phyloP scores from a whole-genome alignment of 1,284 basidiomycete species.

The Heterobasidion irregulare region DNA sequence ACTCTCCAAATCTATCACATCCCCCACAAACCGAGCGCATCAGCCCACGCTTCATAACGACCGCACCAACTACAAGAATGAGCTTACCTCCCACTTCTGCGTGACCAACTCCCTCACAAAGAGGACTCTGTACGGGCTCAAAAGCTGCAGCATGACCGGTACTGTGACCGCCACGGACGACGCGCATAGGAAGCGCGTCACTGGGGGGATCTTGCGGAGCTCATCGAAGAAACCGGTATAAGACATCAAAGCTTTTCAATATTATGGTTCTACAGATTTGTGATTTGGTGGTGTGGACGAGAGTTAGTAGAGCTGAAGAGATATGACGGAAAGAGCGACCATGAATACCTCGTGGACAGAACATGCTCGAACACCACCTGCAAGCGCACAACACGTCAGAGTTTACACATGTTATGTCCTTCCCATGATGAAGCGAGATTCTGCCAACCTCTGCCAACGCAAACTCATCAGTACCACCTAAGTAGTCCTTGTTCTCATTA shows the following conservation, averaged over 20 bases:
- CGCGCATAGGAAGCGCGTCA: constrained; percentile 66
- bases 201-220: constrained; percentile 77
- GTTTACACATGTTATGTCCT: too few species aligned
- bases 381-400: too few species aligned
- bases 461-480: too few species aligned
- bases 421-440: too few species aligned
- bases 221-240: constrained; percentile 33
- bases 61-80: not conserved
- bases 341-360: too few species aligned
- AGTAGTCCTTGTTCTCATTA: too few species aligned
- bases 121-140: constrained; percentile 47
- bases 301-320: too few species aligned
- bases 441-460: too few species aligned
- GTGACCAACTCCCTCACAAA: constrained; percentile 46
- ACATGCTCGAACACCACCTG: too few species aligned
- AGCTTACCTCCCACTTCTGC: constrained; percentile 43
- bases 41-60: not conserved
- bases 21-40: not conserved
- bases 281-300: too few species aligned
- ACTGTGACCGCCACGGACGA: constrained; percentile 58
- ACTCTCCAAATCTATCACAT: constrained; percentile 63
- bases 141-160: constrained; percentile 49
- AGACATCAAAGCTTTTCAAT: not conserved
- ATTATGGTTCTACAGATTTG: too few species aligned
- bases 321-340: too few species aligned